A percentile compares a stretch with the other conserved stretches of the same genome.
phyloP scores from a whole-genome alignment of 257 asterid species.

The Nicotiana obtusifolia region DNA sequence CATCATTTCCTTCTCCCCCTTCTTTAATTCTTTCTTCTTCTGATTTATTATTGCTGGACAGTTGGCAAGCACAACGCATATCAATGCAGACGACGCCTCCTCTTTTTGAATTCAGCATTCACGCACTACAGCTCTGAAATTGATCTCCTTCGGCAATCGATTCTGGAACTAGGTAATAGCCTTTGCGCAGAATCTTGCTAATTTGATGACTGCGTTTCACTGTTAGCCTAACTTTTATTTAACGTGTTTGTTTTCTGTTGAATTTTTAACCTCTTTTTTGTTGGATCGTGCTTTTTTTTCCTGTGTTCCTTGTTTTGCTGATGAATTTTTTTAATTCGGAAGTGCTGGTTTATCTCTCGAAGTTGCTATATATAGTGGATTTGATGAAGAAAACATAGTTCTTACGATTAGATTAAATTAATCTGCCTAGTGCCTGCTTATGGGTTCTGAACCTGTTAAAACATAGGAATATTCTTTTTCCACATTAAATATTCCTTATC shows the following conservation, averaged over 20 bases:
- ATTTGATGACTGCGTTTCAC: neutral
- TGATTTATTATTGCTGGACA: neutral
- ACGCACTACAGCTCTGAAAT: neutral
- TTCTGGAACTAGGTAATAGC: neutral
- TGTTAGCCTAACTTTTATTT: neutral
- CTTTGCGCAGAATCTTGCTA: neutral
- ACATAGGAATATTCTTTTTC: neutral
- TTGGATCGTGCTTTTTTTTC: neutral
- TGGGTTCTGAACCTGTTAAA: neutral
- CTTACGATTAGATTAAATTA: too few relatives aligned
- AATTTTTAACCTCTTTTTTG: neutral
- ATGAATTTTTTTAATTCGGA: neutral
- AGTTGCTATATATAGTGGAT: slow-evolving; percentile 3
- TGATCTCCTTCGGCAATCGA: neutral
- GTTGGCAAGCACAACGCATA: neutral
- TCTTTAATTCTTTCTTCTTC: neutral
- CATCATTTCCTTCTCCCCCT: neutral
- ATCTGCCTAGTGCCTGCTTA: neutral
- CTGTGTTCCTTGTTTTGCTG: neutral
- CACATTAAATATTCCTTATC: neutral
- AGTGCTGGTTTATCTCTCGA: neutral
- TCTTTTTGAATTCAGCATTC: neutral
- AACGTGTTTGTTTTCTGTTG: neutral
- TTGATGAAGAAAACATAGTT: neutral
- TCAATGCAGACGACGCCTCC: neutral